phyloP scores from a whole-genome alignment of 768 basidiomycete genomes.

The Agaricus subrufescens region DNA sequence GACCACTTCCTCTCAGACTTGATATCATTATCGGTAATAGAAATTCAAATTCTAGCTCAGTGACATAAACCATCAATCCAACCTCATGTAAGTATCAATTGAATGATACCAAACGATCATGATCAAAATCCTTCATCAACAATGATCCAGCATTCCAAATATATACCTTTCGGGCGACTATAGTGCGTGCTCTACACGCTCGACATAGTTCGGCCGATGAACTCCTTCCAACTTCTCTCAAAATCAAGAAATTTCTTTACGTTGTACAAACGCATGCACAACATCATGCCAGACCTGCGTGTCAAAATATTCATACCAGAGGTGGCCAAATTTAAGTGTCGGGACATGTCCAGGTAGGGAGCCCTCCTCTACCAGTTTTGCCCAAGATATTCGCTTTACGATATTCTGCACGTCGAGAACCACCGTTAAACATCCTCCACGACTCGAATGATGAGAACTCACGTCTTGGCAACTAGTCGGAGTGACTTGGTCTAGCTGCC shows the following conservation, averaged over 20 bases:
- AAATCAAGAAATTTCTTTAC: neutral
- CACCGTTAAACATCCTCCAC: neutral
- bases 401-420: conserved; percentile 20
- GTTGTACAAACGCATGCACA: conserved; percentile 26
- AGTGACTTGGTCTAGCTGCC: conserved; percentile 33
- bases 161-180: too few relatives aligned
- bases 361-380: conserved; percentile 29
- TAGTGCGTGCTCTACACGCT: too few relatives aligned
- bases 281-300: conserved; percentile 36
- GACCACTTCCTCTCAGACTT: too few relatives aligned
- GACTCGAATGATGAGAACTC: neutral
- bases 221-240: neutral
- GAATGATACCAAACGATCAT: too few relatives aligned
- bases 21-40: too few relatives aligned
- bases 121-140: too few relatives aligned
- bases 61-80: too few relatives aligned
- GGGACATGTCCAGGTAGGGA: conserved; percentile 28
- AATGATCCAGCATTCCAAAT: too few relatives aligned
- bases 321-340: conserved; percentile 34
- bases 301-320: conserved; percentile 45
- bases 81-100: too few relatives aligned
- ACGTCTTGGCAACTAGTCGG: conserved; percentile 16
- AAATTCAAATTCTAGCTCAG: too few relatives aligned
- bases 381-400: conserved; percentile 31
- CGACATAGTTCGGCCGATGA: neutral